Base-by-base conservation (phyloP, 441 rosid species). In the Populus hybrid region DNA sequence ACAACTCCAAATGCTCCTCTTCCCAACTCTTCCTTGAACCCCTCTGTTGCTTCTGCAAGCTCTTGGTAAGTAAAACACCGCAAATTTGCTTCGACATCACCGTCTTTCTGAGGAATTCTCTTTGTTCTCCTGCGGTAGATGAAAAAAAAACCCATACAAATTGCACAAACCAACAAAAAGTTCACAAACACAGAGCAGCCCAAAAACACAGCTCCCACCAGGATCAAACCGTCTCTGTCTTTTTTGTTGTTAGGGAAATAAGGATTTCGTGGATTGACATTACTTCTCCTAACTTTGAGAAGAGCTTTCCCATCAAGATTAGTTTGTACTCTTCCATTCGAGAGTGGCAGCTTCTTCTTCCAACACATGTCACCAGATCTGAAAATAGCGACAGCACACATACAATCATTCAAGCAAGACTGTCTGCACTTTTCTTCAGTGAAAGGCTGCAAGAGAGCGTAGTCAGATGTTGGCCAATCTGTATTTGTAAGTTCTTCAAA, bases 361-460 rank as follows among this genome's bases (percentile, higher is more conserved):
- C 89, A 88, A 73, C 91, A 88, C 68, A 9, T 46, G 11, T 74
- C 64, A 2, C 53, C 74, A 1, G 26, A 2, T 65, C 82, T 35
- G 57, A 80, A 80, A 69, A 83, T 78, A 34, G 82, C 88, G 21
- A 85, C 89, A 67, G 83, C 28, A 75, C 90, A 88, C 79, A 83
- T 77, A 73, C 90, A 88, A 69, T 86, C 89, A 0, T 40, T 75
- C 80, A 86, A 79, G 84, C 90, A 88, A 26, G 88, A 72, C 36
- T 53, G 38, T 64, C 69, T 73, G 76, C 89, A 86, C 14, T 77
- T 30, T 2, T 28, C 83, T 78, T 84, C 86, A 1, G 63, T 80
- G 73, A 69, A 82, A 75, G 85, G 84, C 61, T 53, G 11, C 69
- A 84, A 79, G 16, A 34, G 81, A 8, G 71, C 81, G 67, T 81